Conservation (phyloP, 306 rosid species). For the Senna siamea region DNA sequence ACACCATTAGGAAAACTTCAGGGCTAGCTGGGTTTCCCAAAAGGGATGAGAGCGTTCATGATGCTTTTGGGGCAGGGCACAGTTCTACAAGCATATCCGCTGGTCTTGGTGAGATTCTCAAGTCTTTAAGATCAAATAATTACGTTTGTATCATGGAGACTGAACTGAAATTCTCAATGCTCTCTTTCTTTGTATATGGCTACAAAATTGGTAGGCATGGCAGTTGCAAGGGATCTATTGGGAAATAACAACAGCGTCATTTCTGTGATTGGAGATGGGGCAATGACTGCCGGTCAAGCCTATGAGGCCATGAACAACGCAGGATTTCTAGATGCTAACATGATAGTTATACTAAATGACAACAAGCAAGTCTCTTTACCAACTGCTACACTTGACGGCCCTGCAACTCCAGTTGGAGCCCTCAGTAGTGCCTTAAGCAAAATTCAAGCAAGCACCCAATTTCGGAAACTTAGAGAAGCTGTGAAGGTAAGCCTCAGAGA, state of each 20-base stretch:
- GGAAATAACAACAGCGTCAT: conserved; percentile 76
- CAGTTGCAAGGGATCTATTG: conserved; percentile 84
- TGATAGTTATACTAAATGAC: conserved; percentile 87
- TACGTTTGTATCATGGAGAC: neutral
- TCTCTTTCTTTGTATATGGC: neutral
- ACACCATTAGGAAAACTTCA: conserved; percentile 83
- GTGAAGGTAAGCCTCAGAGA: conserved; percentile 64
- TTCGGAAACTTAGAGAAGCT: conserved; percentile 80
- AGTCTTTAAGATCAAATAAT: neutral
- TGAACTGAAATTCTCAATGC: conserved; percentile 29
- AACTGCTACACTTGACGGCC: conserved; percentile 94
- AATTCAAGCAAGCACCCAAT: conserved; percentile 82
- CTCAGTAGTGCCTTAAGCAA: conserved; percentile 73
- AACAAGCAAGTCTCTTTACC: conserved; percentile 97
- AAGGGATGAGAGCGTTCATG: conserved; percentile 86
- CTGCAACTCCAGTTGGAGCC: conserved; percentile 92
- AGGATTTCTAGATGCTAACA: conserved; percentile 77
- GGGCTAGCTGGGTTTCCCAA: conserved; percentile 96
- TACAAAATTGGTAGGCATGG: conserved; percentile 71
- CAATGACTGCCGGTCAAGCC: conserved; percentile 97
- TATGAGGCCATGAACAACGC: conserved; percentile 98
- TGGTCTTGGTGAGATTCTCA: conserved; percentile 70
- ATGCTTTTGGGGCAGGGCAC: conserved; percentile 92
- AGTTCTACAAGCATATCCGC: conserved; percentile 99
- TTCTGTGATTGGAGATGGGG: conserved; percentile 96